Percentiles rank a stretch among this genome's conserved stretches.
phyloP scores from a whole-genome alignment of 768 basidiomycete species.

The Suillus occidentalis region DNA sequence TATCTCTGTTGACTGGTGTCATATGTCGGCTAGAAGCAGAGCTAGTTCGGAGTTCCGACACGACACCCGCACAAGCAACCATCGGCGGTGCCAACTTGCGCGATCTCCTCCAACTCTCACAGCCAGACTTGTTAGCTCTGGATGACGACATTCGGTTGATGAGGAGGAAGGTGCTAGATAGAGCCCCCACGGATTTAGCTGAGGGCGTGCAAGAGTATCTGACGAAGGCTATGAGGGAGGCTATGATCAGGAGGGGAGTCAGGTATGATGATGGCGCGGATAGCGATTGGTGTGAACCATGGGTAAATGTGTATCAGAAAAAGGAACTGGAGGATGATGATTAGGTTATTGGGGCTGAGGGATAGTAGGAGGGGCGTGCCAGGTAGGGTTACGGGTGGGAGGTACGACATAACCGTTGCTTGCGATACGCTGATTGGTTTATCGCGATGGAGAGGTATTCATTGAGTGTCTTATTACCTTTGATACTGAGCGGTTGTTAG shows the following conservation, averaged over 20 bases:
- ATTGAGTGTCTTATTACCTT: background rate
- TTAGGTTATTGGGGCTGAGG: background rate
- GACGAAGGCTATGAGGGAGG: background rate
- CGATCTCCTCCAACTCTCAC: background rate
- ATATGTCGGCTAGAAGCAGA: constrained; percentile 2
- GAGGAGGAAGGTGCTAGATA: background rate
- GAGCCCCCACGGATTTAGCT: background rate
- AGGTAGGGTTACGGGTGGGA: background rate
- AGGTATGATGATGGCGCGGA: background rate
- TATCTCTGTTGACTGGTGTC: background rate
- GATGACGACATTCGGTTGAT: constrained; percentile 1
- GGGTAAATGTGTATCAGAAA: background rate
- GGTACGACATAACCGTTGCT: constrained; percentile 1
- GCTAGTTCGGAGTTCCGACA: background rate
- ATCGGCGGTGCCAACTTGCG: background rate
- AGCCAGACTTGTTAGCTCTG: background rate
- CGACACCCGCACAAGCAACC: background rate
- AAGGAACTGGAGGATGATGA: background rate
- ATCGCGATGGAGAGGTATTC: constrained; percentile 4
- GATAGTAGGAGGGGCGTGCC: background rate
- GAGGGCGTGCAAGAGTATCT: background rate
- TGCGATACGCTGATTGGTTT: background rate
- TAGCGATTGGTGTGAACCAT: background rate
- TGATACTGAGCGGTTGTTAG: background rate
- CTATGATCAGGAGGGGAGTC: background rate